Percentiles rank a stretch among this genome's conserved stretches.
Conservation (phyloP, 805 yeast genomes). For the Cyberlindnera petersonii region DNA sequence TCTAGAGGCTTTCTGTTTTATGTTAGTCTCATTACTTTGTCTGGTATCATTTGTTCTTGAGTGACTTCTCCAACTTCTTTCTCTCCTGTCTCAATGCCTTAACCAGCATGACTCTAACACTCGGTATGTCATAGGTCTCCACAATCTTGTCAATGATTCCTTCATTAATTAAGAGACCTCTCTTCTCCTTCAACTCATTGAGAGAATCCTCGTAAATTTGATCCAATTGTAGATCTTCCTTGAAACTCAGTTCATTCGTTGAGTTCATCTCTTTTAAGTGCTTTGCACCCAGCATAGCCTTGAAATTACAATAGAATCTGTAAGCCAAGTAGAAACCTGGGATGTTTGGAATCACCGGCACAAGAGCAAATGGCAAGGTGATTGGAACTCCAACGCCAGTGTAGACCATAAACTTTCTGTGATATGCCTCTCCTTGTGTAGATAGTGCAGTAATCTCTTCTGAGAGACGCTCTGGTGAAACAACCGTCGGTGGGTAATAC, state of each 20-base stretch:
- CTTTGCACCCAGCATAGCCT: slow-evolving; percentile 69
- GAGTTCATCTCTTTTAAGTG: slow-evolving; percentile 60
- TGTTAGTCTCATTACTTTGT: too few species aligned
- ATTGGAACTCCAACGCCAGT: slow-evolving; percentile 67
- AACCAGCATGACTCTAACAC: slow-evolving; percentile 39
- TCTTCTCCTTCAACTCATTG: slow-evolving; percentile 12
- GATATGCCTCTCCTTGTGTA: slow-evolving; percentile 43
- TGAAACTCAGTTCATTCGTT: slow-evolving; percentile 35
- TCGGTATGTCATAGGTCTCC: slow-evolving; percentile 41
- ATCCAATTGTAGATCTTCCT: slow-evolving; percentile 31
- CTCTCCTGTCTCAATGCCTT: slow-evolving; percentile 56
- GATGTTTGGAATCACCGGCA: slow-evolving; percentile 87
- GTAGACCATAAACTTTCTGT: slow-evolving; percentile 49
- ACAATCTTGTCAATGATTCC: slow-evolving; percentile 44
- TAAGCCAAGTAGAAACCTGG: slow-evolving; percentile 87
- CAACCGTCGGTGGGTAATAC: slow-evolving; percentile 44
- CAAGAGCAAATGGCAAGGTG: slow-evolving; percentile 70
- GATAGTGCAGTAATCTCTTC: slow-evolving; percentile 42
- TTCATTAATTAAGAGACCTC: slow-evolving; percentile 40
- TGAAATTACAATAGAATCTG: slow-evolving; percentile 78
- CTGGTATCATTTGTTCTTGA: not conserved
- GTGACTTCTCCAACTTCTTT: not conserved
- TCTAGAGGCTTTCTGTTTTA: not conserved
- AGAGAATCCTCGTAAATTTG: slow-evolving; percentile 22
- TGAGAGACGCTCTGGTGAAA: slow-evolving; percentile 29